These are phyloP conservation scores for Jackrogersella multiformis DNA, from an alignment of 495 filamentous ascomycete species.

Conservation along the genomic window DNA sequence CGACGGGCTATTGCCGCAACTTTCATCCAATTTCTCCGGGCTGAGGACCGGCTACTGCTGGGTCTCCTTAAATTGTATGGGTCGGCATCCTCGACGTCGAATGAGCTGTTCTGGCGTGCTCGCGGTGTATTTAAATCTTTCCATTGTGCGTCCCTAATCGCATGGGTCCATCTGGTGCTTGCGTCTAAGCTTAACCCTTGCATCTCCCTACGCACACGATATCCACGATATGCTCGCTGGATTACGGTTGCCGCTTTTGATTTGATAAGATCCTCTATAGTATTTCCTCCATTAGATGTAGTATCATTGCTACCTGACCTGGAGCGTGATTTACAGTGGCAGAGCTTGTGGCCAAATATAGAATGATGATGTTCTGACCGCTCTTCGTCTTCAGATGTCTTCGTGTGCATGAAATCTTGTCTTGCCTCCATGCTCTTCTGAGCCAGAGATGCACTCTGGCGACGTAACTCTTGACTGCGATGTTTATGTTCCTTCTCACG, in stretches of 20 bases:
- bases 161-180: slow-evolving; percentile 73
- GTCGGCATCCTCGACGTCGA: slow-evolving; percentile 17
- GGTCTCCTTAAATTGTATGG: slow-evolving; percentile 19
- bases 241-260: slow-evolving; percentile 63
- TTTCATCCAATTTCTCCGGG: slow-evolving; percentile 78
- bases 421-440: slow-evolving; percentile 39
- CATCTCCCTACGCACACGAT: slow-evolving; percentile 72
- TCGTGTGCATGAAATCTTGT: slow-evolving; percentile 41
- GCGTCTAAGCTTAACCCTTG: slow-evolving; percentile 71
- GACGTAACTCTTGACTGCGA: slow-evolving; percentile 47
- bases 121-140: slow-evolving; percentile 61
- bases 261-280: slow-evolving; percentile 31
- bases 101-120: slow-evolving; percentile 43
- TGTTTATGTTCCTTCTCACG: slow-evolving; percentile 56
- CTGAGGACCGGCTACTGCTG: slow-evolving; percentile 43
- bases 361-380: background rate
- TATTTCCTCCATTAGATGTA: background rate
- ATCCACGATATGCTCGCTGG: slow-evolving; percentile 75
- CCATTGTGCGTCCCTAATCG: slow-evolving; percentile 71
- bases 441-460: slow-evolving; percentile 34
- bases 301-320: slow-evolving; percentile 11
- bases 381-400: slow-evolving; percentile 29
- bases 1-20: slow-evolving; percentile 73
- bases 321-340: slow-evolving; percentile 14
- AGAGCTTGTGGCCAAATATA: slow-evolving; percentile 10